Conservation (phyloP, 805 yeast genomes). For the Geotrichum ghanense region DNA sequence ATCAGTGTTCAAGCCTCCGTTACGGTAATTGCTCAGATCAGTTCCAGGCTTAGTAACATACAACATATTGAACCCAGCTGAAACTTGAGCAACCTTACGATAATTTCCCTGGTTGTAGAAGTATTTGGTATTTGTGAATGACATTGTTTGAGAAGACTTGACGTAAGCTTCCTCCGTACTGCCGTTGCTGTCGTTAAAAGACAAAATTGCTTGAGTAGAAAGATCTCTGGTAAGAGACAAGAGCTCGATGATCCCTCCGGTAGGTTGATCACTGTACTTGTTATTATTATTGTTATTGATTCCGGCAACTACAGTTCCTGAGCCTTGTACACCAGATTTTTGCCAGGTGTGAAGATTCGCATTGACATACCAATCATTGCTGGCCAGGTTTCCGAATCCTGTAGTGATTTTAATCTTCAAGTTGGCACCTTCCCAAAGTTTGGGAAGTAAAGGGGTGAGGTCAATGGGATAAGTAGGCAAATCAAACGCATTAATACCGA, state of each 20-base stretch:
- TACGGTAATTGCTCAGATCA: background rate
- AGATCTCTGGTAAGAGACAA: conserved; percentile 1
- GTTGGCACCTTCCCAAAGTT: conserved; percentile 44
- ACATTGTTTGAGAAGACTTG: background rate
- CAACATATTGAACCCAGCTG: background rate
- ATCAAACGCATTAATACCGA: conserved; percentile 64
- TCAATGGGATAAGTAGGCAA: conserved; percentile 61
- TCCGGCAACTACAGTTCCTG: conserved; percentile 10
- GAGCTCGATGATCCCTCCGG: background rate
- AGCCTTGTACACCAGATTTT: conserved; percentile 15
- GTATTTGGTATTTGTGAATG: background rate
- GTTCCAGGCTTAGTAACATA: background rate
- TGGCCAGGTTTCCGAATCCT: conserved; percentile 10
- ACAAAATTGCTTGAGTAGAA: background rate
- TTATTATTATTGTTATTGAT: background rate
- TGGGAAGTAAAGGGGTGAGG: conserved; percentile 56
- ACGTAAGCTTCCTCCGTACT: background rate
- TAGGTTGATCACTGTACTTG: background rate
- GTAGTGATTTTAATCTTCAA: conserved; percentile 41
- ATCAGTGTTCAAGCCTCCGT: background rate
- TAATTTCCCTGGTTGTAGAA: background rate
- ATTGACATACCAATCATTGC: conserved; percentile 21
- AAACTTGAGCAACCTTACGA: background rate
- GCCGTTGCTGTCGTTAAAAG: background rate
- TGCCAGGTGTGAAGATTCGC: conserved; percentile 25